Evolutionary conservation across 345 rosid genomes (phyloP).

Genomic region (Ceriops zippeliana): DNA sequence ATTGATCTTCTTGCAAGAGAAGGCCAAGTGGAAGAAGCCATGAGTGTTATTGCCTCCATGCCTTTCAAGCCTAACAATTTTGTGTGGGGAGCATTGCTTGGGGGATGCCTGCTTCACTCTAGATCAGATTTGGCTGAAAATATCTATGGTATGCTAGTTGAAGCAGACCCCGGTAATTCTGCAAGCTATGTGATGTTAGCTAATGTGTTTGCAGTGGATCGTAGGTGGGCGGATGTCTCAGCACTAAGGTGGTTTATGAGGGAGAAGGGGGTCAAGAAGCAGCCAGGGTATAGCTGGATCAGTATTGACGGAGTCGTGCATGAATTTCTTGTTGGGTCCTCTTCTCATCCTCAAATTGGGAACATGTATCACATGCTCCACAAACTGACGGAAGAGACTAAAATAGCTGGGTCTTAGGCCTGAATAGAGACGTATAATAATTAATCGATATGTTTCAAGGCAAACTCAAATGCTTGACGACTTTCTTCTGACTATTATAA

Average conservation of each 20-base stretch:
- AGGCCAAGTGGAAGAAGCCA: constrained; percentile 40
- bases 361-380: constrained; percentile 21
- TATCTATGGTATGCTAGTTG: constrained; percentile 29
- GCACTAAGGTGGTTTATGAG: constrained; percentile 38
- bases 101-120: constrained; percentile 41
- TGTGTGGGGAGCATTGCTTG: constrained; percentile 49
- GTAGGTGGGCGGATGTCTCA: constrained; percentile 33
- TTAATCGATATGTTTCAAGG: background rate
- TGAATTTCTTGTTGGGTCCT: constrained; percentile 33
- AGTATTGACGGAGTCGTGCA: constrained; percentile 31
- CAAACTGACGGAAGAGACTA: constrained; percentile 28
- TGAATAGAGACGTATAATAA: background rate
- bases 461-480: background rate
- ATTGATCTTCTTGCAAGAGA: constrained; percentile 42
- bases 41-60: constrained; percentile 33
- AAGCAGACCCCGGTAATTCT: constrained; percentile 37
- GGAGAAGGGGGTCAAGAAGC: constrained; percentile 42
- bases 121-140: constrained; percentile 32
- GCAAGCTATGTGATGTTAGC: constrained; percentile 44
- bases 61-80: constrained; percentile 40
- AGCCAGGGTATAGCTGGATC: constrained; percentile 44
- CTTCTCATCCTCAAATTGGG: constrained; percentile 27
- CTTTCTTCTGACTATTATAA: too few species aligned
- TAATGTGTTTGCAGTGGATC: constrained; percentile 36
- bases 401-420: constrained; percentile 9